Conservation (phyloP, 1,139 yeast genomes). For the Lodderomyces pseudojiufengensis region DNA sequence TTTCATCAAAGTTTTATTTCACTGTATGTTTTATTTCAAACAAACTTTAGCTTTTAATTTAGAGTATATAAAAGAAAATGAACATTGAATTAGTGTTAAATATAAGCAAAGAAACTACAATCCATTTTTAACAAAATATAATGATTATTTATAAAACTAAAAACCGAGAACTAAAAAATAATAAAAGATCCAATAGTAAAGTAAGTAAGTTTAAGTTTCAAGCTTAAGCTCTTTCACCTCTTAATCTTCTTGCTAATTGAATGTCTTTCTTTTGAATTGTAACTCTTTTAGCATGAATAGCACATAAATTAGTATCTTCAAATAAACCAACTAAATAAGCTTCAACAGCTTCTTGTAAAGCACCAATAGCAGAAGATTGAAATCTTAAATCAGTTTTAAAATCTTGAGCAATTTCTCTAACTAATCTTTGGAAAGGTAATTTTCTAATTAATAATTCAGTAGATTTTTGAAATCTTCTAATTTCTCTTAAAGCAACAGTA, state of each 20-base stretch:
- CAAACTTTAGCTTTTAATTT: too few species aligned
- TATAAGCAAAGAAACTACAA: too few species aligned
- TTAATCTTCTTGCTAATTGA: slow-evolving; percentile 98
- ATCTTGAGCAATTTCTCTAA: slow-evolving; percentile 97
- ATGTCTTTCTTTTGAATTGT: slow-evolving; percentile 99
- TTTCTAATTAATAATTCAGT: slow-evolving; percentile 96
- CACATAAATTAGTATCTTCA: slow-evolving; percentile 98
- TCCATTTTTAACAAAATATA: too few species aligned
- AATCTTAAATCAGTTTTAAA: slow-evolving; percentile 97
- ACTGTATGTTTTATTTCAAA: too few species aligned
- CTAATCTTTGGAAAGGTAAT: slow-evolving; percentile 98
- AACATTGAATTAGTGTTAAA: too few species aligned
- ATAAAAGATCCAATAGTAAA: slow-evolving; percentile 4
- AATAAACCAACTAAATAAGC: slow-evolving; percentile 88
- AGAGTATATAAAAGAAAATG: too few species aligned
- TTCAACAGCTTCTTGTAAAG: slow-evolving; percentile 97
- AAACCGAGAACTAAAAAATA: slow-evolving; percentile 5
- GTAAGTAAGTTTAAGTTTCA: slow-evolving; percentile 1
- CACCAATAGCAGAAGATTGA: slow-evolving; percentile 99
- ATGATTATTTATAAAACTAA: not conserved
- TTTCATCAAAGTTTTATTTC: too few species aligned
- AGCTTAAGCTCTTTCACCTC: slow-evolving; percentile 85
- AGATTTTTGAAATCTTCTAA: slow-evolving; percentile 98
- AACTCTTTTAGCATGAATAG: slow-evolving; percentile 99
- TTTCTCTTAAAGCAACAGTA: slow-evolving; percentile 99